Evolutionary conservation across 2,329 filamentous ascomycete genomes (phyloP).

Genomic region (Acrocalymma vagum): DNA sequence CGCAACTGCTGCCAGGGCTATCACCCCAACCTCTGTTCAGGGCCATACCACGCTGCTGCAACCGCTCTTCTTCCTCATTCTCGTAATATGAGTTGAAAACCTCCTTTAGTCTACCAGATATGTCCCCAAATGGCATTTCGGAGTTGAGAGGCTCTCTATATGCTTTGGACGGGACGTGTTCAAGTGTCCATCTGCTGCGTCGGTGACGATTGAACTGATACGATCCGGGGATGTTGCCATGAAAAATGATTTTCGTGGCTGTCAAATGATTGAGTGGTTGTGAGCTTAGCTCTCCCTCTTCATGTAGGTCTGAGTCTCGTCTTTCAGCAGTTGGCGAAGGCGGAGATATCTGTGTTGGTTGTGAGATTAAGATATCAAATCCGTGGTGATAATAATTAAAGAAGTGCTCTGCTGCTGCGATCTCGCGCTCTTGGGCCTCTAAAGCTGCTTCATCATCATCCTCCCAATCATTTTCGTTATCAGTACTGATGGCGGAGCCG

Average conservation of each 20-base stretch:
- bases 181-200: conserved; percentile 84
- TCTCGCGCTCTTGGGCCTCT: conserved; percentile 67
- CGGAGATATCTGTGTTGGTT: conserved; percentile 63
- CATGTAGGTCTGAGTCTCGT: conserved; percentile 36
- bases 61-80: conserved; percentile 61
- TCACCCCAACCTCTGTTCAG: conserved; percentile 91
- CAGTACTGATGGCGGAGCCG: conserved; percentile 41
- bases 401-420: conserved; percentile 75
- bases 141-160: conserved; percentile 66
- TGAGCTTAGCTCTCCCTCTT: conserved; percentile 34
- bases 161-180: conserved; percentile 53
- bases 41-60: conserved; percentile 74
- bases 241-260: conserved; percentile 90
- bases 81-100: conserved; percentile 75
- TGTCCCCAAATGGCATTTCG: conserved; percentile 68
- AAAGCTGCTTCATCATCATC: conserved; percentile 56
- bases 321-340: conserved; percentile 66
- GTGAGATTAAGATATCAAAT: conserved; percentile 91
- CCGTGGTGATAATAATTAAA: conserved; percentile 98
- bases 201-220: conserved; percentile 97
- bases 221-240: conserved; percentile 93
- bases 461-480: conserved; percentile 56
- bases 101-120: conserved; percentile 73
- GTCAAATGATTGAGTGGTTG: conserved; percentile 71
- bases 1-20: conserved; percentile 88